These are phyloP conservation scores for Cystobasidium sp. DNA, from an alignment of 1,284 basidiomycete genomes.

Conservation along the genomic window DNA sequence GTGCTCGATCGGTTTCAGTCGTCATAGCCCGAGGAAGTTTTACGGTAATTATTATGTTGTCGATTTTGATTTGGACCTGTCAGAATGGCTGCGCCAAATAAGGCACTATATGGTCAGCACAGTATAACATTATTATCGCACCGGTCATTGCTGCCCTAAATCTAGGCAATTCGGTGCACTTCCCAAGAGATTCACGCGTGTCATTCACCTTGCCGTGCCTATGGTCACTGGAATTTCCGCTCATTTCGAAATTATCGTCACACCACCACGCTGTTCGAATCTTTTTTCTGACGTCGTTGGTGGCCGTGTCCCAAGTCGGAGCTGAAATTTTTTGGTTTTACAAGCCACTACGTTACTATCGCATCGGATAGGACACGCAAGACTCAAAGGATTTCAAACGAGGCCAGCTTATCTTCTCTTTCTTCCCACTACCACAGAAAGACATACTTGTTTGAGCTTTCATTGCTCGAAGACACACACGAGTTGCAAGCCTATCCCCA, in stretches of 20 bases:
- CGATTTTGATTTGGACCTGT: background rate
- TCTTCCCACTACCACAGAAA: no score
- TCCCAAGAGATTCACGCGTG: background rate
- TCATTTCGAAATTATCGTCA: background rate
- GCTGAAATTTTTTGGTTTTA: slow-evolving; percentile 8
- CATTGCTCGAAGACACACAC: no score
- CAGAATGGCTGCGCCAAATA: background rate
- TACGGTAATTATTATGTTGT: no score
- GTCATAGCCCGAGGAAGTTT: background rate
- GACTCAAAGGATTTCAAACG: background rate
- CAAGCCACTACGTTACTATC: background rate
- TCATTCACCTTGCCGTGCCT: background rate
- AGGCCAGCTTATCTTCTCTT: no score
- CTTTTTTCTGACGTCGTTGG: slow-evolving; percentile 3
- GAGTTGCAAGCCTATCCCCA: background rate
- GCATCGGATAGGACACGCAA: background rate
- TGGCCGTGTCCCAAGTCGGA: background rate
- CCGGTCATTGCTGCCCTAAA: no score
- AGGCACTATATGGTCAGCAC: no score
- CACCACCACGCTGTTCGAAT: background rate
- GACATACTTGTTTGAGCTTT: no score
- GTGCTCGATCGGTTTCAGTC: slow-evolving; percentile 3
- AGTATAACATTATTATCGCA: no score
- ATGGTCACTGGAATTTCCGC: slow-evolving; percentile 3
- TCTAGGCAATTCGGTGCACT: no score